These are phyloP conservation scores for Tillandsia fasciculata DNA, from an alignment of 176 grass and related monocot species.

Conservation along the genomic window DNA sequence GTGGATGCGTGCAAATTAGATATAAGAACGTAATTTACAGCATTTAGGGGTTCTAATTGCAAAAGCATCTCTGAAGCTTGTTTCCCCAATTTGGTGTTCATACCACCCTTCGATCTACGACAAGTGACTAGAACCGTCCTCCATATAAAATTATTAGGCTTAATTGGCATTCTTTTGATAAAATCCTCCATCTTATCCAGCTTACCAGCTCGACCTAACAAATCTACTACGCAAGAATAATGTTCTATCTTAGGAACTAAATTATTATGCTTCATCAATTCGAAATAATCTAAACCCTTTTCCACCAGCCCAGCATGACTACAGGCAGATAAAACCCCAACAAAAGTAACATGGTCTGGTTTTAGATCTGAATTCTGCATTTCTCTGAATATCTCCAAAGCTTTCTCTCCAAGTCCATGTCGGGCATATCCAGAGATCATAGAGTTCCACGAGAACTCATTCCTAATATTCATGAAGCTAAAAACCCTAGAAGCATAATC, in stretches of 20 bases:
- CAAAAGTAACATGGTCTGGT: conserved; percentile 68
- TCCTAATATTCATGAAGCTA: conserved; percentile 45
- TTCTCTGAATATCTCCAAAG: conserved; percentile 57
- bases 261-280: conserved; percentile 38
- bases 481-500: conserved; percentile 76
- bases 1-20: conserved; percentile 64
- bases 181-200: conserved; percentile 59
- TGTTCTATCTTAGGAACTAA: conserved; percentile 61
- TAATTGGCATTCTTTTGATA: conserved; percentile 67
- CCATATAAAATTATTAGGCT: conserved; percentile 66
- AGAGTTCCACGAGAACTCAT: conserved; percentile 80
- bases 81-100: conserved; percentile 40
- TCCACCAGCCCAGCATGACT: conserved; percentile 85
- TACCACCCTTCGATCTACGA: conserved; percentile 41
- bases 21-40: conserved; percentile 70
- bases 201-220: conserved; percentile 62
- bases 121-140: conserved; percentile 78
- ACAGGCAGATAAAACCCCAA: conserved; percentile 68
- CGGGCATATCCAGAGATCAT: conserved; percentile 85
- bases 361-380: conserved; percentile 35
- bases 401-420: conserved; percentile 59
- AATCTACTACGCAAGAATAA: conserved; percentile 73
- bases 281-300: conserved; percentile 54
- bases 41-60: conserved; percentile 75
- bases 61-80: conserved; percentile 67